Evolutionary conservation across 1,139 yeast species (phyloP).

Genomic region (Kurtzmaniella natalensis): DNA sequence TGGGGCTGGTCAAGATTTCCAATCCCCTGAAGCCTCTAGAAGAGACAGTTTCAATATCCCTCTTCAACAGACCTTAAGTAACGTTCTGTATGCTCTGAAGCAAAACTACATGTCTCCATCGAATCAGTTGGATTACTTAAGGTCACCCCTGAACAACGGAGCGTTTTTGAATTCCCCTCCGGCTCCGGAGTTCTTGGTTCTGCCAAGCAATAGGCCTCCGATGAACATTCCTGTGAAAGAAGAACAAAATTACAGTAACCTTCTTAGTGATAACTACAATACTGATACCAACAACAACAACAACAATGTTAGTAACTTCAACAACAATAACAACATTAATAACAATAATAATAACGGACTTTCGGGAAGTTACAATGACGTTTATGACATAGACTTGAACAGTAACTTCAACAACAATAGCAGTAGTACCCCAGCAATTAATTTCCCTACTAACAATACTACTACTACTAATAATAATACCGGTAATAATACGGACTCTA

Average conservation of each 20-base stretch:
- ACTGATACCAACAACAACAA: conserved; percentile 1
- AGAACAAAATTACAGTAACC: neutral
- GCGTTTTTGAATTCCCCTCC: neutral
- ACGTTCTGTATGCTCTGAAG: neutral
- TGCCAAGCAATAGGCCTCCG: conserved; percentile 1
- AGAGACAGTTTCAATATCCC: conserved; percentile 32
- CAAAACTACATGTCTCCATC: conserved; percentile 2
- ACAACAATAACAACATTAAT: conserved; percentile 10
- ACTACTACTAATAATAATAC: neutral
- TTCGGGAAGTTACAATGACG: conserved; percentile 5
- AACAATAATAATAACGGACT: conserved; percentile 9
- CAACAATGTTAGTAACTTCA: conserved; percentile 12
- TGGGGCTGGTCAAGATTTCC: conserved; percentile 14
- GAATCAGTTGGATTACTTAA: neutral
- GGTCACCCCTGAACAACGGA: conserved; percentile 2
- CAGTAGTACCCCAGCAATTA: conserved; percentile 9
- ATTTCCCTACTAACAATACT: conserved; percentile 13
- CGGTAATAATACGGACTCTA: conserved; percentile 2
- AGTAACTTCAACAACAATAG: conserved; percentile 4
- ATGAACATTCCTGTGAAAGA: conserved; percentile 1
- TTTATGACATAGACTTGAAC: conserved; percentile 5
- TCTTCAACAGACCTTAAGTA: conserved; percentile 12
- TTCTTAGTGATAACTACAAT: conserved; percentile 1
- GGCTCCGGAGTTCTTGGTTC: neutral
- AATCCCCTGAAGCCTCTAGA: conserved; percentile 27